Evolutionary conservation across 805 yeast genomes (phyloP).

Genomic region (Wickerhamiella dianesei): DNA sequence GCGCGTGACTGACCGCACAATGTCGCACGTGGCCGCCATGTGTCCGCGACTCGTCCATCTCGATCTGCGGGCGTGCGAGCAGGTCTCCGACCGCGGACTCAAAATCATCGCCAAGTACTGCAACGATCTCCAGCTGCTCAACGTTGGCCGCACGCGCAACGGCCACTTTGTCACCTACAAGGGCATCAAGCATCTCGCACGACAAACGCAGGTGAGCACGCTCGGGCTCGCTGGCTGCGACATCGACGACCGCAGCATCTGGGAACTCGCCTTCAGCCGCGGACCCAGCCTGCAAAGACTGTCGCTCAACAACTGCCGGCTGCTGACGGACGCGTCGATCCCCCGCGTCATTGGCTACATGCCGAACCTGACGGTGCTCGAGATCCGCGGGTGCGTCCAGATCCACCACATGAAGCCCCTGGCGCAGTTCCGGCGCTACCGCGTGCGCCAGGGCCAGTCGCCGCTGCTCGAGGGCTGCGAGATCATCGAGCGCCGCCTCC

Average conservation of each 20-base stretch:
- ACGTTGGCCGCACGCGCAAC: slow-evolving; percentile 64
- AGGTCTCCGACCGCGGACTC: slow-evolving; percentile 61
- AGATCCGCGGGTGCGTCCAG: slow-evolving; percentile 48
- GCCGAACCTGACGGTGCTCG: slow-evolving; percentile 55
- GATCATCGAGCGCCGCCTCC: slow-evolving; percentile 42
- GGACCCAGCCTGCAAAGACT: slow-evolving; percentile 45
- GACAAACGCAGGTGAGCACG: slow-evolving; percentile 47
- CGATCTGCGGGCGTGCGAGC: slow-evolving; percentile 76
- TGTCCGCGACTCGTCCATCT: slow-evolving; percentile 50
- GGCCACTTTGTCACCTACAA: slow-evolving; percentile 60
- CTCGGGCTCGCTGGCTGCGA: slow-evolving; percentile 84
- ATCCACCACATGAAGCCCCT: slow-evolving; percentile 50
- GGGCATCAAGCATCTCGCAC: slow-evolving; percentile 44
- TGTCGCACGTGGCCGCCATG: slow-evolving; percentile 37
- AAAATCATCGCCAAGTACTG: slow-evolving; percentile 54
- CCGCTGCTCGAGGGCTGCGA: slow-evolving; percentile 74
- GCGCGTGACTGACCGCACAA: slow-evolving; percentile 43
- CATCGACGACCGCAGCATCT: slow-evolving; percentile 59
- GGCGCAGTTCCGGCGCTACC: slow-evolving; percentile 44
- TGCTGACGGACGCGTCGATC: slow-evolving; percentile 43
- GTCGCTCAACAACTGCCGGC: slow-evolving; percentile 60
- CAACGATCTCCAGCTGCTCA: slow-evolving; percentile 41
- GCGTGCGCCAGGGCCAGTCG: slow-evolving; percentile 29
- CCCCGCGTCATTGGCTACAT: slow-evolving; percentile 43
- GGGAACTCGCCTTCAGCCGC: slow-evolving; percentile 57